Evolutionary conservation across 129 eudicot genomes (phyloP), one percentile per base, ranked within the genome.

Genomic region (Ambrosia trifida): DNA sequence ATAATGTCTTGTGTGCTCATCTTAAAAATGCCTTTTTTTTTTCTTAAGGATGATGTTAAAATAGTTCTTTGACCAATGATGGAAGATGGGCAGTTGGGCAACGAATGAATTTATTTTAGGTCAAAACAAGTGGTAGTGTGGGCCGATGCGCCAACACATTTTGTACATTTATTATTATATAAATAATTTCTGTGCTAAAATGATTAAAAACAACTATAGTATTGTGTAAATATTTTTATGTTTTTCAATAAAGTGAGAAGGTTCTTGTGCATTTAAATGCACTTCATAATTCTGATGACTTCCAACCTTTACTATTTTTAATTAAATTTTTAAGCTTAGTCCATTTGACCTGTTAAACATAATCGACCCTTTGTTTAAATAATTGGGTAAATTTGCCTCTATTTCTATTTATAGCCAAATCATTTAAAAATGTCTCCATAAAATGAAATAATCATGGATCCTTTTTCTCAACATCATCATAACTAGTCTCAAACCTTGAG

Each of bases 261-360:
- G 56, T 50, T 50, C 16, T 14, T 50, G 56, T 50, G 56, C 56
- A 50, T 50, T n/a, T 50, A 16, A 50, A 16, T 50, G 56, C 56
- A 50, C 24, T 5, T 16, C 24, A 6, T 24, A 24, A 24, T 24
- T 24, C 28, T 24, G 24, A 50, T n/a, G 7, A 6, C 20, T 50
- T 50, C 17, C 56, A 50, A n/a, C 17, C 56, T 50, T 6, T n/a
- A n/a, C n/a, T n/a, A n/a, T n/a, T n/a, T n/a, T n/a, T n/a, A n/a
- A n/a, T n/a, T n/a, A n/a, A n/a, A n/a, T n/a, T 50, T 50, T 50
- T 50, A 14, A 50, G 24, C 56, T 50, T 50, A 14, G 17, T 20
- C 4, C 20, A 14, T 14, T 50, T 14, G 13, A 50, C 9, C 20
- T 6, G 8, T 49, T 49, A n/a, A 49, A 14, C 19, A 49, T 16